Percentiles rank a stretch among this genome's conserved stretches.
Conservation (phyloP, 108 stramenopile species). For the Cyclotella cryptica region DNA sequence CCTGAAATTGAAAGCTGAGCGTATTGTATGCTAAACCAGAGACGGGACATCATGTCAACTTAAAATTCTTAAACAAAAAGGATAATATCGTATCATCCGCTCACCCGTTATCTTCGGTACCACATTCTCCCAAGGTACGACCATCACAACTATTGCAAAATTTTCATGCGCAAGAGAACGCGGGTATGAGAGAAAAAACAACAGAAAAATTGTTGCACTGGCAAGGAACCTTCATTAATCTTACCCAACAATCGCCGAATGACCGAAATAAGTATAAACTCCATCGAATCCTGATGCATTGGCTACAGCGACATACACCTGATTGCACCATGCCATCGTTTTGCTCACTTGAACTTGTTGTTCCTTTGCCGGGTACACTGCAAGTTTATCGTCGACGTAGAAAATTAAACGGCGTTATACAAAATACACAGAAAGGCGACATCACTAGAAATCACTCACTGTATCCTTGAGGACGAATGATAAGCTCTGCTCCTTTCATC, state of each 20-base stretch:
- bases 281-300: constrained; percentile 88
- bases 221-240: not conserved
- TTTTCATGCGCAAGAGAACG: not conserved
- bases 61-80: not conserved
- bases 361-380: constrained; percentile 85
- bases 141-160: constrained; percentile 53
- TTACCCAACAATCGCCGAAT: constrained; percentile 74
- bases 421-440: not conserved
- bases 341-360: constrained; percentile 86
- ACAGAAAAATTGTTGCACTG: not conserved
- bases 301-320: constrained; percentile 87
- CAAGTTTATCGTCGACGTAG: not conserved
- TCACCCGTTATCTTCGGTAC: constrained; percentile 78
- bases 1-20: constrained; percentile 76
- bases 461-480: constrained; percentile 79
- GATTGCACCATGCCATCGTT: constrained; percentile 89
- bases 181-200: not conserved
- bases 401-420: not conserved
- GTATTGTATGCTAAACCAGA: constrained; percentile 26
- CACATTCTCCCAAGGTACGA: constrained; percentile 83
- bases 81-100: not conserved
- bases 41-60: not conserved
- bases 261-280: constrained; percentile 72
- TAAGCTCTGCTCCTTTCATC: constrained; percentile 81
- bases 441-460: constrained; percentile 8